These are phyloP conservation scores for Pisolithus marmoratus DNA, from an alignment of 768 basidiomycete species.

Conservation along the genomic window DNA sequence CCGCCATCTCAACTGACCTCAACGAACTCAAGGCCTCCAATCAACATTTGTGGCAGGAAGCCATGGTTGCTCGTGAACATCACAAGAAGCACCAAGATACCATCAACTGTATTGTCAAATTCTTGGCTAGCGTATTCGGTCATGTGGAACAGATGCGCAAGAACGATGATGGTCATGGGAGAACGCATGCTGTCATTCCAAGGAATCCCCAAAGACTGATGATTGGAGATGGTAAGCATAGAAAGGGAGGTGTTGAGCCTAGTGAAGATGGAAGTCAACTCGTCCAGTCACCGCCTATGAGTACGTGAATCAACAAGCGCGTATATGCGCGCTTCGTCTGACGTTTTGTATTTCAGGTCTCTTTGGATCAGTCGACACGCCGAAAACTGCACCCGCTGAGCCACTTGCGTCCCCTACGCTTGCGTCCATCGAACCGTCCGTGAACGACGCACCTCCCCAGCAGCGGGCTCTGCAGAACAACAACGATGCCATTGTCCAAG, in stretches of 20 bases:
- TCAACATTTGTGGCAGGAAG: conserved; percentile 90
- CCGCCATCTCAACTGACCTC: conserved; percentile 83
- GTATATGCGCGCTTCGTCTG: neutral
- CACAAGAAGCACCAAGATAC: conserved; percentile 95
- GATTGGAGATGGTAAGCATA: conserved; percentile 52
- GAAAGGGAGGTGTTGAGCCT: conserved; percentile 30
- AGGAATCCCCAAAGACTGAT: conserved; percentile 53
- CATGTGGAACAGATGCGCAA: conserved; percentile 36
- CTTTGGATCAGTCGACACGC: conserved; percentile 46
- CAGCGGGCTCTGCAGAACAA: conserved; percentile 16
- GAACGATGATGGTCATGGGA: conserved; percentile 26
- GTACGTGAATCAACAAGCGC: conserved; percentile 3
- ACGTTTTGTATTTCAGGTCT: conserved; percentile 25
- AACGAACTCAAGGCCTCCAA: conserved; percentile 86
- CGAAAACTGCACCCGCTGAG: conserved; percentile 34
- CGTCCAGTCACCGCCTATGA: conserved; percentile 12
- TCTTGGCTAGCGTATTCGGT: conserved; percentile 90
- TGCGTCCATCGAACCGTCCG: conserved; percentile 21
- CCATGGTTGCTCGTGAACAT: conserved; percentile 66
- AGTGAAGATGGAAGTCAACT: conserved; percentile 35
- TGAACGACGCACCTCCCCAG: conserved; percentile 9
- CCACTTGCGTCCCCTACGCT: conserved; percentile 20
- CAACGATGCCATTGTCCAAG: conserved; percentile 43
- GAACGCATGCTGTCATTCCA: conserved; percentile 41
- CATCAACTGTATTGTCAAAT: conserved; percentile 91